A percentile compares a stretch with the other conserved stretches of the same genome.
Evolutionary conservation across 2,329 filamentous ascomycete genomes (phyloP).

Genomic region (Paramyrothecium sp.): DNA sequence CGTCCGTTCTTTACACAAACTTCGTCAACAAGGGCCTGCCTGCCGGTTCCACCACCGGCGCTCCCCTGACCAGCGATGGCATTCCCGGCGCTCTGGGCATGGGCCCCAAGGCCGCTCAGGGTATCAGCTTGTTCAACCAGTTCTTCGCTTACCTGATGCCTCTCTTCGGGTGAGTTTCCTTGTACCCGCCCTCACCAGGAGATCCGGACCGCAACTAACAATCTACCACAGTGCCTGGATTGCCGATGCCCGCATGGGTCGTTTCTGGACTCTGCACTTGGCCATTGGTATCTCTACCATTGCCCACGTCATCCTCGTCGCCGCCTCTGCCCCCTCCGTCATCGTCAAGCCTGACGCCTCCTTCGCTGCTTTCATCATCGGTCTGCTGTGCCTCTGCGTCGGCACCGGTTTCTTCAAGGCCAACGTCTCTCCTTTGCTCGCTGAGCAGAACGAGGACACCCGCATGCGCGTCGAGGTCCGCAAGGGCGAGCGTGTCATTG

Average conservation of each 20-base stretch:
- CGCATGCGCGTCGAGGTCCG: slow-evolving; percentile 55
- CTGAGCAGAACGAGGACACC: slow-evolving; percentile 65
- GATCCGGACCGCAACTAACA: slow-evolving; percentile 2
- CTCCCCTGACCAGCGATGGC: slow-evolving; percentile 29
- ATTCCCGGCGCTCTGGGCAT: slow-evolving; percentile 54
- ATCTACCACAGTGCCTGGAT: slow-evolving; percentile 41
- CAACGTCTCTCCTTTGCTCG: slow-evolving; percentile 71
- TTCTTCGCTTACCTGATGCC: slow-evolving; percentile 64
- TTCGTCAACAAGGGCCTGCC: slow-evolving; percentile 60
- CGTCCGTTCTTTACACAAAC: slow-evolving; percentile 66
- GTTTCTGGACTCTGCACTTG: slow-evolving; percentile 70
- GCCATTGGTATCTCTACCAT: slow-evolving; percentile 64
- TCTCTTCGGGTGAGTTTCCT: slow-evolving; percentile 45
- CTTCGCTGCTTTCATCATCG: slow-evolving; percentile 68
- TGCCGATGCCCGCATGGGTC: slow-evolving; percentile 70
- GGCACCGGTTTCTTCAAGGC: slow-evolving; percentile 81
- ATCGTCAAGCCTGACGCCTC: slow-evolving; percentile 56
- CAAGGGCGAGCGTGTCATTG: slow-evolving; percentile 65
- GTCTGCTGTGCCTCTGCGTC: slow-evolving; percentile 51
- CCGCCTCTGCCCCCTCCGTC: slow-evolving; percentile 62
- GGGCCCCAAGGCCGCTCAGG: slow-evolving; percentile 54
- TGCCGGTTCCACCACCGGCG: slow-evolving; percentile 51
- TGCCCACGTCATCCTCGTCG: slow-evolving; percentile 65
- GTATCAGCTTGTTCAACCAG: slow-evolving; percentile 51
- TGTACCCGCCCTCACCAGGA: no score